Conservation (phyloP, 2,329 filamentous ascomycete species). For the Balansia obtecta region DNA sequence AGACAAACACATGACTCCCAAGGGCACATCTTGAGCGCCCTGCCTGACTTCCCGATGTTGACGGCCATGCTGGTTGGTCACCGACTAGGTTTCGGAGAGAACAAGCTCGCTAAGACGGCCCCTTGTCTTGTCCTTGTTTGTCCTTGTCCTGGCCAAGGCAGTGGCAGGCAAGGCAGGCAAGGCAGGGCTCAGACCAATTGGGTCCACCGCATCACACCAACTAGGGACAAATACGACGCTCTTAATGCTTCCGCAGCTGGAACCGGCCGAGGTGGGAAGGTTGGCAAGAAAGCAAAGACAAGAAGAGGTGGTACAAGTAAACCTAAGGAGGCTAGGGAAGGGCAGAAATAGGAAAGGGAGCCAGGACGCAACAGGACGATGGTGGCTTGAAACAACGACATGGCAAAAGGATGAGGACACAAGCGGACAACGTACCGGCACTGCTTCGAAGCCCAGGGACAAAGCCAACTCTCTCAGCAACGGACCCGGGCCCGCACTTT, state of each 20-base stretch:
- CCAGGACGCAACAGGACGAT: not conserved
- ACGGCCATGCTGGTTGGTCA: not conserved
- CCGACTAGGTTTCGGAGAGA: not conserved
- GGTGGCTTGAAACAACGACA: conserved; percentile 2
- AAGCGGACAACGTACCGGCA: conserved; percentile 36
- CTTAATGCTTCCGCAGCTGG: not conserved
- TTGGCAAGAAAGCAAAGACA: not conserved
- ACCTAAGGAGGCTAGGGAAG: not conserved
- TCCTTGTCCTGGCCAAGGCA: not conserved
- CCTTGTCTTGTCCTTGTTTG: not conserved
- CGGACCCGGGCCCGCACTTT: conserved; percentile 31
- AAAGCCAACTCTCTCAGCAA: conserved; percentile 41
- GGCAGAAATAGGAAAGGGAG: conserved; percentile 1
- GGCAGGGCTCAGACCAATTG: not conserved
- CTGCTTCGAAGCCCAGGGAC: conserved; percentile 47
- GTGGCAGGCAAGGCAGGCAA: too few relatives aligned
- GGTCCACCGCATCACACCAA: not conserved
- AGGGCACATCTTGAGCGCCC: too few relatives aligned
- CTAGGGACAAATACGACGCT: not conserved
- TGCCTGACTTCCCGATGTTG: not conserved
- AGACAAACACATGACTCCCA: too few relatives aligned
- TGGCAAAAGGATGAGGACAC: not conserved
- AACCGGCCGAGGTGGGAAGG: not conserved
- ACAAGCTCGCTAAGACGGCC: not conserved
- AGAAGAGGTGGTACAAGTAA: not conserved